Evolutionary conservation across 2,329 filamentous ascomycete genomes (phyloP).

Genomic region (Pseudogymnoascus destructans): DNA sequence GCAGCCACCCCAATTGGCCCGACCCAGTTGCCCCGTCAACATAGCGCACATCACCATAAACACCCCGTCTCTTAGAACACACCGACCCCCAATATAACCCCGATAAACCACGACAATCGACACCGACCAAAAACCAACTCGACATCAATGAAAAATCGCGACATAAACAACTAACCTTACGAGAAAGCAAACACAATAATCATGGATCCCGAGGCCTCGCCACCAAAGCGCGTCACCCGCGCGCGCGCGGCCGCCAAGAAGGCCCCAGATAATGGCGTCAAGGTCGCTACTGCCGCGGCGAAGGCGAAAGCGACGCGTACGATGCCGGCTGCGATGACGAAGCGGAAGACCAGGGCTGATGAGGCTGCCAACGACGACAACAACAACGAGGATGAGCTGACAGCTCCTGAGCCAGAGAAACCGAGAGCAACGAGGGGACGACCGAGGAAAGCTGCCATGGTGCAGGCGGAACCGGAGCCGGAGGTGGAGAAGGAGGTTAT

Average conservation of each 20-base stretch:
- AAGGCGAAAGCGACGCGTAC: constrained; percentile 28
- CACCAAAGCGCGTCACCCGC: constrained; percentile 47
- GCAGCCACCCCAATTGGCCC: neutral
- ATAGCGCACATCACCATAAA: constrained; percentile 1
- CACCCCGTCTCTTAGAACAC: constrained; percentile 3
- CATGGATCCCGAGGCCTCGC: constrained; percentile 39
- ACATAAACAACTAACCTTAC: neutral
- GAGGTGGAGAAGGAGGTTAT: constrained; percentile 15
- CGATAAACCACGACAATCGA: constrained; percentile 6
- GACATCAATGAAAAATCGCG: constrained; percentile 2
- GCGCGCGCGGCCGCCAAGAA: constrained; percentile 33
- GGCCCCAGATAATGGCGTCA: constrained; percentile 27
- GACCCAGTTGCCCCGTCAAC: neutral
- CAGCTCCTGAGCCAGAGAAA: constrained; percentile 19
- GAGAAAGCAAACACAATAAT: constrained; percentile 14
- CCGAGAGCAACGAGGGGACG: constrained; percentile 35
- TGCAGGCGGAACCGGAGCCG: constrained; percentile 23
- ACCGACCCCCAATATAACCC: constrained; percentile 1
- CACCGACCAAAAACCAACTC: neutral
- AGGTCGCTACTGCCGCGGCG: constrained; percentile 36
- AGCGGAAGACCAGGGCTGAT: constrained; percentile 43
- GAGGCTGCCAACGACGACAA: constrained; percentile 37
- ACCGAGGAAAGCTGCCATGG: constrained; percentile 29
- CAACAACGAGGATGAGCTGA: constrained; percentile 23
- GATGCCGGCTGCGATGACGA: constrained; percentile 26